These are phyloP conservation scores for Raphanus raphanistrum DNA, from an alignment of 345 rosid species.

Conservation along the genomic window DNA sequence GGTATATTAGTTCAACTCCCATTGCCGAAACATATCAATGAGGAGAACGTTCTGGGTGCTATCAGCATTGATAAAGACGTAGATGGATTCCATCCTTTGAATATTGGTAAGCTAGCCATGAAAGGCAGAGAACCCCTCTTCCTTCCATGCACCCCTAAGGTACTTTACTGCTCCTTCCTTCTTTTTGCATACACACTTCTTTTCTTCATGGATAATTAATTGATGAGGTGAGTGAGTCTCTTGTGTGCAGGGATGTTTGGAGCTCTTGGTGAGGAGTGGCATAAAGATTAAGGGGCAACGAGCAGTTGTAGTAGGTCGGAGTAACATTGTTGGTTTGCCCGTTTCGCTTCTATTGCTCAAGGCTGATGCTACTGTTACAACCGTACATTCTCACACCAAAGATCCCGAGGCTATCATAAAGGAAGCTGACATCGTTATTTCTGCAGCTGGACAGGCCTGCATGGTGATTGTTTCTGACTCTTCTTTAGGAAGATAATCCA, in stretches of 20 bases:
- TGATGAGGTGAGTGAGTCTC: background rate
- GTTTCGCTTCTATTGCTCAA: constrained; percentile 82
- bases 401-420: constrained; percentile 62
- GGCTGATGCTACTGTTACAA: constrained; percentile 87
- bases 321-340: constrained; percentile 92
- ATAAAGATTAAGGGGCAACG: constrained; percentile 64
- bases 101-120: constrained; percentile 96
- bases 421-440: constrained; percentile 89
- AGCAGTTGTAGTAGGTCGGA: constrained; percentile 88
- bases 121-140: constrained; percentile 94
- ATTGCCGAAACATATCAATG: constrained; percentile 77
- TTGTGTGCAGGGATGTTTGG: background rate
- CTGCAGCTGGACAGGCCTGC: constrained; percentile 91
- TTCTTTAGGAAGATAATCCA: background rate
- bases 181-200: background rate
- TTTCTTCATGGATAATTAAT: background rate
- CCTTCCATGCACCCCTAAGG: constrained; percentile 97
- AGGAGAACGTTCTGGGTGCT: constrained; percentile 75
- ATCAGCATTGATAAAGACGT: constrained; percentile 84
- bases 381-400: constrained; percentile 68
- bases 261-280: background rate
- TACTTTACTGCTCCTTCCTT: constrained; percentile 20
- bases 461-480: constrained; percentile 51
- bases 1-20: constrained; percentile 96
- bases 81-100: constrained; percentile 96